phyloP scores from a whole-genome alignment of 805 yeast species.

The Candida xyloterini region DNA sequence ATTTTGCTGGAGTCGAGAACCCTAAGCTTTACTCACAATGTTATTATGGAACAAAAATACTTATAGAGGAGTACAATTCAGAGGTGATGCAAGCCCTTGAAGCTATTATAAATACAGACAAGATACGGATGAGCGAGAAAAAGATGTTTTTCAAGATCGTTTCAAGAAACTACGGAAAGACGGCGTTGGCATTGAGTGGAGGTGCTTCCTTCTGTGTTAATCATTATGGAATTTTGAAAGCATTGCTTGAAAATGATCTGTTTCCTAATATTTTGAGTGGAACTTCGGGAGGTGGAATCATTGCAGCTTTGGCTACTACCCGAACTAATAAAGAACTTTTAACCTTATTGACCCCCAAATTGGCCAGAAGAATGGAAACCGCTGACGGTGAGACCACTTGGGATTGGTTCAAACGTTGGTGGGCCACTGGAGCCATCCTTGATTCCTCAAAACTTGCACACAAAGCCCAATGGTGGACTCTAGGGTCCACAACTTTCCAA shows the following conservation, averaged over 20 bases:
- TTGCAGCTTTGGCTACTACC: conserved; percentile 70
- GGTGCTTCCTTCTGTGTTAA: conserved; percentile 79
- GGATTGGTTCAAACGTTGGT: conserved; percentile 61
- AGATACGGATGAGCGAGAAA: conserved; percentile 41
- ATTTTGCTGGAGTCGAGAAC: conserved; percentile 78
- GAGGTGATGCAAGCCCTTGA: conserved; percentile 51
- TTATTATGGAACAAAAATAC: conserved; percentile 68
- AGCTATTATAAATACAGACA: conserved; percentile 37
- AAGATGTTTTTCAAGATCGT: conserved; percentile 53
- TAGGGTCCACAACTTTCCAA: conserved; percentile 67
- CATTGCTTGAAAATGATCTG: conserved; percentile 61
- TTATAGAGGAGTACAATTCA: conserved; percentile 52
- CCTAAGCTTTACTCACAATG: conserved; percentile 68
- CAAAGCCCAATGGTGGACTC: conserved; percentile 65
- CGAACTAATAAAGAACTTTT: conserved; percentile 65
- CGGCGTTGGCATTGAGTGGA: conserved; percentile 72
- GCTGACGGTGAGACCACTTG: conserved; percentile 58
- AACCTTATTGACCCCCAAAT: conserved; percentile 52
- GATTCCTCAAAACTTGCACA: conserved; percentile 75
- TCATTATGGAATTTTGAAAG: conserved; percentile 75
- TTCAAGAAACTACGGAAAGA: conserved; percentile 63
- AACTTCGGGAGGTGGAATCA: conserved; percentile 77
- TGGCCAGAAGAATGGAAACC: conserved; percentile 64
- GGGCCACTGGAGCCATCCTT: conserved; percentile 75
- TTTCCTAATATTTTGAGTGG: conserved; percentile 72